Percentiles rank a stretch among this genome's conserved stretches.
Conservation (phyloP, 495 filamentous ascomycete species). For the Hypomontagnella submonticulosa region DNA sequence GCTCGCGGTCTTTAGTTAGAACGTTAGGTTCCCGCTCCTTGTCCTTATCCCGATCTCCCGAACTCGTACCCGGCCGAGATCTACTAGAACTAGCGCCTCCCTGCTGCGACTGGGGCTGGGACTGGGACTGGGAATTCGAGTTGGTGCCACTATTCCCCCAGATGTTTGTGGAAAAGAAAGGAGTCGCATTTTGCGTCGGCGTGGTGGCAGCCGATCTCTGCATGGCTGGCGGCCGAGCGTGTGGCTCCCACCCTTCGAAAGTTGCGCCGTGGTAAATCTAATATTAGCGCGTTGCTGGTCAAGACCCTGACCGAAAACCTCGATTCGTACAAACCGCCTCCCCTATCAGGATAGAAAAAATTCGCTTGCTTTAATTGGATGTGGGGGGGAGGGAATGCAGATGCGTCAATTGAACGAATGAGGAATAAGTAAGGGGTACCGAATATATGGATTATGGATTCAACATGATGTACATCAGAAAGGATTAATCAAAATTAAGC, state of each 20-base stretch:
- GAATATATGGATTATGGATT: conserved; percentile 30
- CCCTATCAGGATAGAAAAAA: conserved; percentile 36
- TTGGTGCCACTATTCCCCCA: conserved; percentile 48
- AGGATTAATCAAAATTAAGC: conserved; percentile 10
- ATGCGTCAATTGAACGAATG: conserved; percentile 34
- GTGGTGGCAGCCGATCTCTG: conserved; percentile 52
- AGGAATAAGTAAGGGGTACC: conserved; percentile 29
- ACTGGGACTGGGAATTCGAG: conserved; percentile 21
- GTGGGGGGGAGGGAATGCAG: conserved; percentile 32
- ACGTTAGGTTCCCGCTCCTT: conserved; percentile 46
- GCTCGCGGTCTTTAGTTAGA: conserved; percentile 56
- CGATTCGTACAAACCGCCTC: conserved; percentile 34
- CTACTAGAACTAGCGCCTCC: conserved; percentile 26
- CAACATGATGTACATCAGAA: conserved; percentile 36
- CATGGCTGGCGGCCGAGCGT: conserved; percentile 49
- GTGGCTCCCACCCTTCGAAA: conserved; percentile 35
- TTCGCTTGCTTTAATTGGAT: conserved; percentile 42
- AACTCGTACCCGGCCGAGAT: conserved; percentile 56
- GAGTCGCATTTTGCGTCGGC: conserved; percentile 53
- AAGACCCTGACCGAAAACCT: conserved; percentile 27
- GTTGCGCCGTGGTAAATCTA: conserved; percentile 40
- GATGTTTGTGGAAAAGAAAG: conserved; percentile 57
- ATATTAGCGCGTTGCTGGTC: conserved; percentile 34
- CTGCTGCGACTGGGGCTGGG: conserved; percentile 37
- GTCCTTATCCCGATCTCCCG: conserved; percentile 46